Conservation (phyloP, 2,329 filamentous ascomycete genomes). For the Cytospora piceicola region DNA sequence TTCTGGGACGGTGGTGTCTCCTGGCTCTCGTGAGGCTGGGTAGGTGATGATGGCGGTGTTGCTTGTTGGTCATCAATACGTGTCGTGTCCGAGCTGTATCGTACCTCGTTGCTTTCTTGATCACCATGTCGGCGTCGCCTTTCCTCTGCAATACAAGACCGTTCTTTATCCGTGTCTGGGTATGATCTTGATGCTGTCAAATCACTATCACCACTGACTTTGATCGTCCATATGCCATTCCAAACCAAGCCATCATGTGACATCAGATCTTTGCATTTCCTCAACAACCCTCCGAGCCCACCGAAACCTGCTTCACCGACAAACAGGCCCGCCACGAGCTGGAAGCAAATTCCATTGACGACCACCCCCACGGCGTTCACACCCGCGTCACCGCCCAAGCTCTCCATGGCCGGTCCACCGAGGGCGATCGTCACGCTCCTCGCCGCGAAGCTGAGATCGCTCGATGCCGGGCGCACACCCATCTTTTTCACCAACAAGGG, state of each 20-base stretch:
- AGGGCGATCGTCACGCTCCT: conserved; percentile 56
- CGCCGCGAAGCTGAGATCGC: conserved; percentile 52
- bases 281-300: not conserved
- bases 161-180: not conserved
- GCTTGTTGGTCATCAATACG: not conserved
- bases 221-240: not conserved
- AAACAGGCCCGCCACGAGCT: conserved; percentile 42
- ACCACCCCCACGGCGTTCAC: conserved; percentile 57
- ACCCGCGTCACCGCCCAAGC: conserved; percentile 49
- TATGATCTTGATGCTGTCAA: not conserved
- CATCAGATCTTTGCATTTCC: not conserved
- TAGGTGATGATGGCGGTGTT: not conserved
- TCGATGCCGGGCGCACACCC: conserved; percentile 40
- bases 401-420: conserved; percentile 50
- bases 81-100: conserved; percentile 21
- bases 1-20: not conserved
- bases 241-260: not conserved
- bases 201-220: not conserved
- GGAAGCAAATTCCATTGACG: conserved; percentile 52
- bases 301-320: conserved; percentile 18
- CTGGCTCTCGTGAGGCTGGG: not conserved
- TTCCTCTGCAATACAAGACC: not conserved
- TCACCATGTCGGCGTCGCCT: too few relatives aligned
- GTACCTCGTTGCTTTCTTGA: not conserved
- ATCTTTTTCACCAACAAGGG: conserved; percentile 44